phyloP scores from a whole-genome alignment of 306 rosid genomes.

The Bauhinia variegata region DNA sequence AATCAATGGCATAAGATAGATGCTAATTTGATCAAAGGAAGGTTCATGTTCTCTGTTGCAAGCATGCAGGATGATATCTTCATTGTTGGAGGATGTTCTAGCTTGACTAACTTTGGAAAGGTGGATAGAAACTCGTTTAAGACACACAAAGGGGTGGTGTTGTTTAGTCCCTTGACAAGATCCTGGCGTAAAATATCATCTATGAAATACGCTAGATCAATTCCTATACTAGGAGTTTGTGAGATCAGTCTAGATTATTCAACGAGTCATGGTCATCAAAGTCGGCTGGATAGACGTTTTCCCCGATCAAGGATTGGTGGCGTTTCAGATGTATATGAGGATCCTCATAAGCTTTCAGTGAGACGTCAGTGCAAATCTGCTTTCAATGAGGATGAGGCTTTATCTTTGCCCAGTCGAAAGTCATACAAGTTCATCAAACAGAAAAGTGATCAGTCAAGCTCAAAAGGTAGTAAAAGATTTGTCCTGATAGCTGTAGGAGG shows the following conservation, averaged over 20 bases:
- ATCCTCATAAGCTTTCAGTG: conserved; percentile 92
- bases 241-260: conserved; percentile 76
- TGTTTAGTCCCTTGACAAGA: conserved; percentile 83
- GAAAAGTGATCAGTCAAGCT: conserved; percentile 64
- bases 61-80: conserved; percentile 81
- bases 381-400: conserved; percentile 61
- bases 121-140: conserved; percentile 90
- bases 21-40: conserved; percentile 81
- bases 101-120: conserved; percentile 84
- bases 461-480: conserved; percentile 66
- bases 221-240: conserved; percentile 80
- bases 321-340: conserved; percentile 92
- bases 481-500: conserved; percentile 90
- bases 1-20: conserved; percentile 86
- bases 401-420: conserved; percentile 60
- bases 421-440: conserved; percentile 68
- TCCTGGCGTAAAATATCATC: conserved; percentile 91
- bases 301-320: conserved; percentile 78
- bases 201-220: conserved; percentile 87
- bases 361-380: conserved; percentile 74
- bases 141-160: conserved; percentile 88
- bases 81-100: conserved; percentile 94
- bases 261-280: conserved; percentile 61
- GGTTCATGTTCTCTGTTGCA: conserved; percentile 90
- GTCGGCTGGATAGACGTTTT: conserved; percentile 77